These are phyloP conservation scores for Annulohypoxylon truncatum DNA, from an alignment of 2,329 filamentous ascomycete genomes.

Conservation along the genomic window DNA sequence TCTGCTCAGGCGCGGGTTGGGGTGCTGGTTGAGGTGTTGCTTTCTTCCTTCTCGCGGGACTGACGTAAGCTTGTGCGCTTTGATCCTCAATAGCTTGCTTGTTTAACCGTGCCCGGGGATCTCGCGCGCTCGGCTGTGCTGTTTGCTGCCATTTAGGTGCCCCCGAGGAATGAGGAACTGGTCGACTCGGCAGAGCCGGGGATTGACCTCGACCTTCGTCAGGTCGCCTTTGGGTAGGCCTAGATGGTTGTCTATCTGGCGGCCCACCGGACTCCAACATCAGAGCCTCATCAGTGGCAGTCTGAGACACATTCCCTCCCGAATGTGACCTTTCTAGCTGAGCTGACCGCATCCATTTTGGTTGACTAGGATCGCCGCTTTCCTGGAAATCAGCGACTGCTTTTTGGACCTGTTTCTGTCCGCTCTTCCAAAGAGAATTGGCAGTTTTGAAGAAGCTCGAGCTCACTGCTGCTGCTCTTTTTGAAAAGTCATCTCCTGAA, in stretches of 20 bases:
- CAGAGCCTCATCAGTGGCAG: conserved; percentile 77
- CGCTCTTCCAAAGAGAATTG: conserved; percentile 93
- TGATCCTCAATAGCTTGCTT: conserved; percentile 83
- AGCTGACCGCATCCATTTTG: conserved; percentile 93
- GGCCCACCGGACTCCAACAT: conserved; percentile 77
- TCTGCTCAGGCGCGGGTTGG: conserved; percentile 61
- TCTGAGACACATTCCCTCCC: conserved; percentile 50
- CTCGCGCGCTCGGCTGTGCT: conserved; percentile 55
- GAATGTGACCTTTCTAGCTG: conserved; percentile 58
- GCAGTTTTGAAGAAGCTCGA: conserved; percentile 91
- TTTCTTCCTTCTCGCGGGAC: conserved; percentile 83
- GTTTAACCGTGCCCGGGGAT: conserved; percentile 72
- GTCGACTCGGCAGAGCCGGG: conserved; percentile 59
- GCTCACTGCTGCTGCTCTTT: conserved; percentile 84
- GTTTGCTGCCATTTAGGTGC: conserved; percentile 71
- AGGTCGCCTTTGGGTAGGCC: conserved; percentile 44
- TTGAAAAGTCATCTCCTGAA: conserved; percentile 77
- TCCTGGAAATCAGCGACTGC: conserved; percentile 87
- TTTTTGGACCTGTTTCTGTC: conserved; percentile 92
- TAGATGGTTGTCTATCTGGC: conserved; percentile 59
- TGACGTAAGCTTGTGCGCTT: conserved; percentile 85
- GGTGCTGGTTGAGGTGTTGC: conserved; percentile 63
- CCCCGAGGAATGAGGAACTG: conserved; percentile 57
- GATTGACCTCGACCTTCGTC: conserved; percentile 60
- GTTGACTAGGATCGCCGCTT: conserved; percentile 81